Evolutionary conservation across 495 filamentous ascomycete genomes (phyloP).

Genomic region (Xylaria grammica): DNA sequence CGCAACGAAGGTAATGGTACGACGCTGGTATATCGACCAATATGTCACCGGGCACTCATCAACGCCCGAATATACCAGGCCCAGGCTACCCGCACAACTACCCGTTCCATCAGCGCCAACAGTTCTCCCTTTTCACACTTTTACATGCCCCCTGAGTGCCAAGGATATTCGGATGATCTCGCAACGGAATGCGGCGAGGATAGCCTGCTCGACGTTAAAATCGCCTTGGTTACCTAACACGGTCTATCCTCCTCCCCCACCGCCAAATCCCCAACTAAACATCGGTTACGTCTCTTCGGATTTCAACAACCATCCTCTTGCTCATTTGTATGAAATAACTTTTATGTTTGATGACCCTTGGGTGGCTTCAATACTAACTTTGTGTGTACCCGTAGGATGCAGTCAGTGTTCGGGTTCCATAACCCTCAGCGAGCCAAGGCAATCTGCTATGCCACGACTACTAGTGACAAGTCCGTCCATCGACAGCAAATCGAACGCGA

Average conservation of each 20-base stretch:
- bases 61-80: slow-evolving; percentile 68
- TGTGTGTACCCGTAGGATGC: slow-evolving; percentile 67
- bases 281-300: slow-evolving; percentile 98
- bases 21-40: slow-evolving; percentile 88
- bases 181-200: slow-evolving; percentile 90
- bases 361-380: slow-evolving; percentile 10
- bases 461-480: slow-evolving; percentile 89
- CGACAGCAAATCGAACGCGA: slow-evolving; percentile 94
- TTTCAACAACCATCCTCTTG: slow-evolving; percentile 98
- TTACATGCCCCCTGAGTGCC: slow-evolving; percentile 91
- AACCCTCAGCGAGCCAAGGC: slow-evolving; percentile 74
- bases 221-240: slow-evolving; percentile 83
- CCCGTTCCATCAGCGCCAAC: slow-evolving; percentile 90
- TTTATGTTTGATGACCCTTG: slow-evolving; percentile 11
- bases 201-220: slow-evolving; percentile 85
- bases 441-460: slow-evolving; percentile 96
- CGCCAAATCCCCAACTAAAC: slow-evolving; percentile 81
- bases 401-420: slow-evolving; percentile 97
- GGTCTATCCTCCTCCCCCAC: slow-evolving; percentile 82
- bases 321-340: slow-evolving; percentile 66
- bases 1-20: slow-evolving; percentile 73
- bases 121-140: slow-evolving; percentile 98
- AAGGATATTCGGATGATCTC: slow-evolving; percentile 96
- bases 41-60: slow-evolving; percentile 69
- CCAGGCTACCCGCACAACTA: slow-evolving; percentile 74